Conservation (phyloP, 2,329 filamentous ascomycete genomes). For the Neopestalotiopsis clavispora region DNA sequence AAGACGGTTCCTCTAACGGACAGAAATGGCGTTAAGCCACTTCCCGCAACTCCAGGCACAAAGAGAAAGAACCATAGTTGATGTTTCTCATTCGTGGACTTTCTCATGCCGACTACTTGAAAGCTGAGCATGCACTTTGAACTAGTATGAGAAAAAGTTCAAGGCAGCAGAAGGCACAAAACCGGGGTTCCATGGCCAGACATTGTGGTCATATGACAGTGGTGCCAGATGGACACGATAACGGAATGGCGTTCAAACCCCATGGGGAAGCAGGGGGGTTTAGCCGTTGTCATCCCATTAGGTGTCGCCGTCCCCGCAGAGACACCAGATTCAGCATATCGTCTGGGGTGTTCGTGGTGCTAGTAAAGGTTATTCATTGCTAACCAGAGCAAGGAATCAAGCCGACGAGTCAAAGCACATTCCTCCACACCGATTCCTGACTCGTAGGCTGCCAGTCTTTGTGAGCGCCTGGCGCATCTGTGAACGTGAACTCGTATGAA, state of each 20-base stretch:
- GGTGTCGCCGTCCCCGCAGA: neutral
- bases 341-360: neutral
- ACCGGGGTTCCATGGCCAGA: neutral
- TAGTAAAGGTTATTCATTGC: neutral
- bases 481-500: neutral
- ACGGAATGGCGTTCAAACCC: neutral
- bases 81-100: neutral
- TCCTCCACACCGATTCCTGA: neutral
- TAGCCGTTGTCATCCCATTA: neutral
- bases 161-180: neutral
- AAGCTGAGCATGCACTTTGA: neutral
- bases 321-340: neutral
- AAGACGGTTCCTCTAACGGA: too few relatives aligned
- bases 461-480: neutral
- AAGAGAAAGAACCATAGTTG: neutral
- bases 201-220: neutral
- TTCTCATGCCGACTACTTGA: neutral
- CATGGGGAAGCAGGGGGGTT: neutral
- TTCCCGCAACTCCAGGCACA: neutral
- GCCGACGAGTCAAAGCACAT: neutral
- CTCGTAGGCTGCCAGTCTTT: neutral
- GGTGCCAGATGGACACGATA: neutral
- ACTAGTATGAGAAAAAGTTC: neutral
- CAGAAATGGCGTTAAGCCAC: too few relatives aligned
- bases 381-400: neutral